Evolutionary conservation across 305 asterid species (phyloP).

Genomic region (Ruellia speciosa): DNA sequence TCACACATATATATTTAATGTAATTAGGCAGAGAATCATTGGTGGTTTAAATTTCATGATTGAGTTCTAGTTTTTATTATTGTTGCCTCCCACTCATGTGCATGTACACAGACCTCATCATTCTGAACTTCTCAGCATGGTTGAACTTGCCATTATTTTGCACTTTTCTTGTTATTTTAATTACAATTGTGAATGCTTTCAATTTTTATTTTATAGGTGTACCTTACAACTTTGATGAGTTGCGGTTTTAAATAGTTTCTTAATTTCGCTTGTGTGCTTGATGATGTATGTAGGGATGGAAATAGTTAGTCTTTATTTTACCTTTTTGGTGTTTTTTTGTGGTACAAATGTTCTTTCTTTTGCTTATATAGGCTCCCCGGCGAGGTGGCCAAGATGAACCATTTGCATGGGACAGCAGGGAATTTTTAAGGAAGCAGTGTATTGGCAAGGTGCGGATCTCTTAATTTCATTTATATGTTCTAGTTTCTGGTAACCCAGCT

Average conservation of each 20-base stretch:
- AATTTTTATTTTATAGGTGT: neutral
- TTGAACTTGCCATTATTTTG: conserved; percentile 1
- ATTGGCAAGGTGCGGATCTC: conserved; percentile 67
- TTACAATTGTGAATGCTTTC: conserved; percentile 1
- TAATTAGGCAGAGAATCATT: neutral
- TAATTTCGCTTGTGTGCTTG: neutral
- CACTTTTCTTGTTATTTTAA: neutral
- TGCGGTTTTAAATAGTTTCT: neutral
- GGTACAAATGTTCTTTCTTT: conserved; percentile 5
- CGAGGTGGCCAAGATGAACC: conserved; percentile 91
- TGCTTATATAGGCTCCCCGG: conserved; percentile 56
- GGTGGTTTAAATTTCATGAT: conserved; percentile 14
- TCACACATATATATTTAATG: neutral
- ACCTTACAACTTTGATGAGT: neutral
- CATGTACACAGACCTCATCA: neutral
- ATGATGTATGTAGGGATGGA: neutral
- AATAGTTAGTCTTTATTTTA: conserved; percentile 1
- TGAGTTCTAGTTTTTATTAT: conserved; percentile 8
- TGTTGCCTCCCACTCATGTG: neutral
- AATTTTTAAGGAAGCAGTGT: conserved; percentile 79
- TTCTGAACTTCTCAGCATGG: neutral
- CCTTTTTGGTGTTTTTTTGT: neutral
- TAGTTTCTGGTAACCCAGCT: conserved; percentile 7
- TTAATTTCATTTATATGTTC: neutral
- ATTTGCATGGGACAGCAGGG: conserved; percentile 98